Base-by-base conservation (phyloP, 176 grass and related monocot genomes). In the Canna indica region DNA sequence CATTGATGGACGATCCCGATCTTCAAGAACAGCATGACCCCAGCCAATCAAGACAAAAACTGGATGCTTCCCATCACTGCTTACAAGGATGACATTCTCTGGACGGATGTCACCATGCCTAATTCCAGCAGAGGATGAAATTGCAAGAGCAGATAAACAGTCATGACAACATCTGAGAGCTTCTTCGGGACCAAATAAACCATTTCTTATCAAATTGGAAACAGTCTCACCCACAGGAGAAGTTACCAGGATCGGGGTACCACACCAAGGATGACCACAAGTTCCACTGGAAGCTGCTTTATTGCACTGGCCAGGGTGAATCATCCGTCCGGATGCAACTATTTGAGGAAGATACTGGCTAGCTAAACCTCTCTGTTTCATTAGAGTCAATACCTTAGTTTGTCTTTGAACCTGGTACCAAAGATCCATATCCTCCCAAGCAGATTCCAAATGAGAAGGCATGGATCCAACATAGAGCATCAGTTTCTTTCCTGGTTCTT, bases 371-470 rank as follows among this genome's bases (percentile, higher is more conserved):
- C 86, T 85, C 81, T 99, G 86, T 70, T 90, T 92, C 94, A 93
- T 93, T 71, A 82, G 47, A 65, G 82, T 87, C 38, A 99, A 59
- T 47, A 99, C 86, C 74, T 99, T 99, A 0, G 72, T 87, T 61
- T 99, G 94, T 67, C 94, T 90, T 47, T 99, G 83, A 67, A 99
- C 89, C 67, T 90, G 94, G 73, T 90, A 99, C 94, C 89, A 93
- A 39, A 88, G 87, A 75, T 87, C 90, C 89, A 99, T 99, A 76
- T 90, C 89, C 80, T 90, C 89, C 86, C 88, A 92, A 79, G 89
- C 89, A 3, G 89, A 77, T 64, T 99, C 94, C 38, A 99, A 78
- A 76, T 90, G 86, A 81, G 89, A 93, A 79, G 86, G 86, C 48
- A 82, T 85, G 4, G 94, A 99, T 24, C 94, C 89, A 28, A 93